These are phyloP conservation scores for Aspergillus costaricaensis DNA, from an alignment of 2,329 filamentous ascomycete species.

Conservation along the genomic window DNA sequence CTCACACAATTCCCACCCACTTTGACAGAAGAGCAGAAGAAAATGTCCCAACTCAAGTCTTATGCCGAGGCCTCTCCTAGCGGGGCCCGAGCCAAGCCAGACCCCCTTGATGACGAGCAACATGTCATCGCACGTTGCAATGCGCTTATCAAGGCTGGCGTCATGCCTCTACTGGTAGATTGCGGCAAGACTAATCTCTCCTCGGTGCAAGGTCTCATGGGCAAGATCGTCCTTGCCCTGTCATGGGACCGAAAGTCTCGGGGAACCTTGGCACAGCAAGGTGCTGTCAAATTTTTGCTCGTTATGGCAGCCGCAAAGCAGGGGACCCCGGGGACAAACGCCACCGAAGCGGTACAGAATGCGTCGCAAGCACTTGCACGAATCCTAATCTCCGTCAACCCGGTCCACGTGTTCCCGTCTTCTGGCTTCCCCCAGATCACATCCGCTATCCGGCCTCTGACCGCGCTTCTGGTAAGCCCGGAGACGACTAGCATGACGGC, in stretches of 20 bases:
- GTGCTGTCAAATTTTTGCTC: constrained; percentile 83
- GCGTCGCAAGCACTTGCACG: constrained; percentile 81
- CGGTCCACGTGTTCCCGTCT: constrained; percentile 78
- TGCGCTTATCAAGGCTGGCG: constrained; percentile 73
- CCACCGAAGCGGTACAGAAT: constrained; percentile 51
- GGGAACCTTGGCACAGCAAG: constrained; percentile 84
- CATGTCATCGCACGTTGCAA: constrained; percentile 76
- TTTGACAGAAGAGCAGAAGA: constrained; percentile 86
- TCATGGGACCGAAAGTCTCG: constrained; percentile 73
- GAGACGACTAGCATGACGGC: constrained; percentile 55
- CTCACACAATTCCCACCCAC: constrained; percentile 77
- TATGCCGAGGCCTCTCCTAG: constrained; percentile 85
- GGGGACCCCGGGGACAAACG: constrained; percentile 41
- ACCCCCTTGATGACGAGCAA: constrained; percentile 73
- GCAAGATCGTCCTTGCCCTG: constrained; percentile 75
- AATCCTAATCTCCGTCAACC: constrained; percentile 84
- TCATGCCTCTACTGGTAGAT: constrained; percentile 74
- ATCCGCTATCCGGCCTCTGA: constrained; percentile 79
- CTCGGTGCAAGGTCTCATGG: constrained; percentile 68
- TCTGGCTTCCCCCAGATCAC: constrained; percentile 70
- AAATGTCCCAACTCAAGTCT: constrained; percentile 86
- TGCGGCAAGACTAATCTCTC: constrained; percentile 71
- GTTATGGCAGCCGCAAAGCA: constrained; percentile 58
- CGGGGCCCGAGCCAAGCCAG: constrained; percentile 60
- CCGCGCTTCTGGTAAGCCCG: constrained; percentile 70